phyloP scores from a whole-genome alignment of 768 basidiomycete species.

The Austroboletus eburneus region DNA sequence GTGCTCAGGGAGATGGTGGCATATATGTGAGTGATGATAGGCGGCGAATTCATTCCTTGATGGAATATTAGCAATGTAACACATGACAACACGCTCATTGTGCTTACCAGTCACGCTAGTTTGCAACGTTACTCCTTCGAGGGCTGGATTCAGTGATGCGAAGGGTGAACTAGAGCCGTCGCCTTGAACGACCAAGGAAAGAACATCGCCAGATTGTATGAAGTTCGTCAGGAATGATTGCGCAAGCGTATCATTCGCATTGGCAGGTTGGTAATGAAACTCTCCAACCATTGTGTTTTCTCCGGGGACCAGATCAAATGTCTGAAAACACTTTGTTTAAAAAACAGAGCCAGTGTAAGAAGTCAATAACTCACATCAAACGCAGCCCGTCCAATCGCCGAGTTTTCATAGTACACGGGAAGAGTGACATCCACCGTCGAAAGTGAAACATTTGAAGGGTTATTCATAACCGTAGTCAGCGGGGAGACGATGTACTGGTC shows the following conservation, averaged over 20 bases:
- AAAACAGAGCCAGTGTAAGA: not conserved
- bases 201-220: conserved; percentile 45
- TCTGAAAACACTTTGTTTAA: conserved; percentile 30
- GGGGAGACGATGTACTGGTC: conserved; percentile 55
- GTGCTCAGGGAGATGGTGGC: conserved; percentile 50
- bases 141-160: conserved; percentile 49
- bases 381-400: conserved; percentile 54
- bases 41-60: conserved; percentile 46
- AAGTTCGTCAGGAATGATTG: conserved; percentile 57
- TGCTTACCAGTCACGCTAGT: conserved; percentile 46
- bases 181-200: conserved; percentile 56
- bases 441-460: conserved; percentile 67
- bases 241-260: conserved; percentile 64
- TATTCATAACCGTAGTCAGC: conserved; percentile 53
- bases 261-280: conserved; percentile 63
- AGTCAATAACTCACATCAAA: conserved; percentile 44
- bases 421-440: conserved; percentile 54
- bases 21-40: conserved; percentile 53
- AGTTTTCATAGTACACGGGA: conserved; percentile 52
- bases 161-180: conserved; percentile 60
- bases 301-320: conserved; percentile 57
- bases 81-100: not conserved
- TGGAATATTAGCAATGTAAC: not conserved
- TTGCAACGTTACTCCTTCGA: conserved; percentile 48
- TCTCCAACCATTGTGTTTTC: conserved; percentile 49